These are phyloP conservation scores for Solanum etuberosum DNA, from an alignment of 257 asterid genomes.

Conservation along the genomic window DNA sequence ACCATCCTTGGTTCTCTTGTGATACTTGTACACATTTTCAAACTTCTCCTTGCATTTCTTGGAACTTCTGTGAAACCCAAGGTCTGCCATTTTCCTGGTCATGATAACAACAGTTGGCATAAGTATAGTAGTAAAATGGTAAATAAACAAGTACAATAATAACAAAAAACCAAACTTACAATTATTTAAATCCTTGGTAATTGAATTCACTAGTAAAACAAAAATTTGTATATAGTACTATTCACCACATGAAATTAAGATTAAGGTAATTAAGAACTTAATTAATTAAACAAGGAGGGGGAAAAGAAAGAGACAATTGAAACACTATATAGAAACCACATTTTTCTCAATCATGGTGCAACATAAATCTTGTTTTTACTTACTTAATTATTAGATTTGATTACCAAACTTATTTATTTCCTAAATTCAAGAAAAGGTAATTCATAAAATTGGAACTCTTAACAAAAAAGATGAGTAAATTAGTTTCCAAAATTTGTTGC, in stretches of 20 bases:
- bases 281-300: background rate
- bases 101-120: constrained; percentile 6
- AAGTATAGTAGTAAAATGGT: background rate
- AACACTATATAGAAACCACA: constrained; percentile 6
- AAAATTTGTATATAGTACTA: background rate
- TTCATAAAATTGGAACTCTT: background rate
- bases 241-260: constrained; percentile 28
- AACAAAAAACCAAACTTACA: background rate
- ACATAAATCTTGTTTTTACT: background rate
- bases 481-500: constrained; percentile 3
- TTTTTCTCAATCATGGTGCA: constrained; percentile 5
- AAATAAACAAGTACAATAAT: background rate
- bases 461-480: background rate
- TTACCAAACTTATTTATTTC: background rate
- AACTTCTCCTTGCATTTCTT: constrained; percentile 95
- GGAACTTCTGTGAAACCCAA: constrained; percentile 63
- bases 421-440: background rate
- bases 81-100: constrained; percentile 85
- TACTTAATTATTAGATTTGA: background rate
- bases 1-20: constrained; percentile 81
- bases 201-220: constrained; percentile 11
- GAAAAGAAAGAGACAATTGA: background rate
- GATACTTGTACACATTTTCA: constrained; percentile 88
- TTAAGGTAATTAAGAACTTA: background rate
- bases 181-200: background rate